Evolutionary conservation across 2,329 filamentous ascomycete genomes (phyloP).

Genomic region (Grosmannia clavigera): DNA sequence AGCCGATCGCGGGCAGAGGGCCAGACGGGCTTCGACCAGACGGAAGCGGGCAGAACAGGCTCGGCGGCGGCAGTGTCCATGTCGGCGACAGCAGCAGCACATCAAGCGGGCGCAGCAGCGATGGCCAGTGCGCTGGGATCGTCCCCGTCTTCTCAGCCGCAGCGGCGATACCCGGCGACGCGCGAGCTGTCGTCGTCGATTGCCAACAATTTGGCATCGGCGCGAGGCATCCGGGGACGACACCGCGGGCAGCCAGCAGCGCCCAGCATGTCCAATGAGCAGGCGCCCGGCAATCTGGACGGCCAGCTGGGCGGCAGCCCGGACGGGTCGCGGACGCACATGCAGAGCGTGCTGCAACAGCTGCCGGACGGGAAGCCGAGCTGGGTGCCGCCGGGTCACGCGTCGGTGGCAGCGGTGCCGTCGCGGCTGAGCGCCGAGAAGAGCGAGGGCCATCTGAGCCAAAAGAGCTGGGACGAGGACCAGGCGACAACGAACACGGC

Average conservation of each 20-base stretch:
- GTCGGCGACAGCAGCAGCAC: conserved; percentile 17
- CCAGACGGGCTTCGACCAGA: not conserved
- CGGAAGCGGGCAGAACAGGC: not conserved
- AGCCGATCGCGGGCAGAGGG: not conserved
- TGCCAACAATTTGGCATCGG: conserved; percentile 76
- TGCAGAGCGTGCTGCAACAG: conserved; percentile 44
- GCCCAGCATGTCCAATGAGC: conserved; percentile 62
- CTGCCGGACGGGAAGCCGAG: conserved; percentile 33
- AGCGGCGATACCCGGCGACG: conserved; percentile 40
- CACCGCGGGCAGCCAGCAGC: conserved; percentile 55
- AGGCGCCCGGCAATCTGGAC: conserved; percentile 58
- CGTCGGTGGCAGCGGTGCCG: conserved; percentile 10
- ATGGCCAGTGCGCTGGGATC: conserved; percentile 6
- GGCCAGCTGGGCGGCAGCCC: conserved; percentile 33
- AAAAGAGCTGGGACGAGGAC: conserved; percentile 14
- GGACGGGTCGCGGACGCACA: conserved; percentile 37
- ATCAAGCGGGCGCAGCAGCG: conserved; percentile 5
- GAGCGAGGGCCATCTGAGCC: conserved; percentile 8
- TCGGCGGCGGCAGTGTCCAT: conserved; percentile 1
- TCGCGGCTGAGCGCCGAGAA: conserved; percentile 16
- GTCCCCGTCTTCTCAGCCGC: conserved; percentile 7
- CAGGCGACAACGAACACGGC: conserved; percentile 14
- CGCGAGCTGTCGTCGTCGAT: conserved; percentile 72
- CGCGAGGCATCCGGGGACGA: conserved; percentile 60
- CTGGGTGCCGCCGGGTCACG: conserved; percentile 32